Percentiles rank a stretch among this genome's conserved stretches.
These are phyloP conservation scores for Coemansia sp. DNA, from an alignment of 192 early-diverging fungal genomes.

Conservation along the genomic window DNA sequence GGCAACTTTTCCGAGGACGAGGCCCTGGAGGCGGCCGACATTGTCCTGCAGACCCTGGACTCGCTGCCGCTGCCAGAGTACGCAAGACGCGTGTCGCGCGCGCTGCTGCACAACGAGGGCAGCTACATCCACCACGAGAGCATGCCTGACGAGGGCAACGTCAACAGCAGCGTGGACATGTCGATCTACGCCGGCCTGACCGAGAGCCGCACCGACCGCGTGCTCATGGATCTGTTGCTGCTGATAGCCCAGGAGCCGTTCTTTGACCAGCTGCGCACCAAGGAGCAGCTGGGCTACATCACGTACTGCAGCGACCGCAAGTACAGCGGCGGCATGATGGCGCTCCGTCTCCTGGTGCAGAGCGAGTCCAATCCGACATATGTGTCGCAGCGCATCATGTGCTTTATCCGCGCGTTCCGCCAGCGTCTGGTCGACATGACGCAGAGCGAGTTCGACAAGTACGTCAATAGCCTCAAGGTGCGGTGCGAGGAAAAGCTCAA, in stretches of 20 bases:
- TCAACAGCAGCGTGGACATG: conserved; percentile 87
- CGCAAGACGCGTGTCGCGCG: conserved; percentile 32
- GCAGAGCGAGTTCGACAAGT: conserved; percentile 61
- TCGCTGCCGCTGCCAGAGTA: conserved; percentile 59
- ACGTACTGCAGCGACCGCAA: conserved; percentile 57
- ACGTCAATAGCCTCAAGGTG: conserved; percentile 62
- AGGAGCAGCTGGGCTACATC: conserved; percentile 78
- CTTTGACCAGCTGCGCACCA: conserved; percentile 92
- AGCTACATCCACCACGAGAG: conserved; percentile 29
- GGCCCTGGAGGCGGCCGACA: conserved; percentile 60
- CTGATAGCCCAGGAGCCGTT: conserved; percentile 86
- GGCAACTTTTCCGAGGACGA: conserved; percentile 79
- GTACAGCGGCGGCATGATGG: conserved; percentile 72
- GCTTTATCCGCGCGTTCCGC: conserved; percentile 65
- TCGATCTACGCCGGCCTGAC: conserved; percentile 77
- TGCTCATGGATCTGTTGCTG: conserved; percentile 65
- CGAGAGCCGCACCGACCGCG: conserved; percentile 62
- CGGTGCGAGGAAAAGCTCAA: conserved; percentile 71
- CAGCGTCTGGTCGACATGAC: conserved; percentile 61
- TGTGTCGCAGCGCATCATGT: conserved; percentile 74
- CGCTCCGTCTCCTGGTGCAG: conserved; percentile 80
- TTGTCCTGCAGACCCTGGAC: conserved; percentile 59
- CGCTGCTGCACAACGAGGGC: conserved; percentile 40
- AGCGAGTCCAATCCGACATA: conserved; percentile 80
- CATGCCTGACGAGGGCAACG: conserved; percentile 70